Evolutionary conservation across 2,329 filamentous ascomycete genomes (phyloP).

Genomic region (Hymenoscyphus fructigenus): DNA sequence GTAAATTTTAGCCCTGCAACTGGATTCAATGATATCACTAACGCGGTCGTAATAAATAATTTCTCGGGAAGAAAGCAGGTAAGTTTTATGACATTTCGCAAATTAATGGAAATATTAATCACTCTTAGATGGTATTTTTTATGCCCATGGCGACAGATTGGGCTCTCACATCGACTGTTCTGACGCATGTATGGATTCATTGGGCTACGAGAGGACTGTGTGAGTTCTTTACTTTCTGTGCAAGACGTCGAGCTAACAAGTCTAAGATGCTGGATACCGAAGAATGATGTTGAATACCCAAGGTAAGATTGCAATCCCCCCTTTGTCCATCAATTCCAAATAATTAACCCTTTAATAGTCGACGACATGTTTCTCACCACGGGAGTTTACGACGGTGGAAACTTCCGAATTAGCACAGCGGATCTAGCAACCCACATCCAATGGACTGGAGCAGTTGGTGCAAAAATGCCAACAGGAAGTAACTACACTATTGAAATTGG

Average conservation of each 20-base stretch:
- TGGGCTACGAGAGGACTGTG: constrained; percentile 26
- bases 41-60: constrained; percentile 59
- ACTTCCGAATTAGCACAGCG: constrained; percentile 47
- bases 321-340: neutral
- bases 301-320: constrained; percentile 5
- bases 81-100: constrained; percentile 31
- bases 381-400: constrained; percentile 43
- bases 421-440: constrained; percentile 46
- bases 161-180: constrained; percentile 34
- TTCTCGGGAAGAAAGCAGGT: constrained; percentile 55
- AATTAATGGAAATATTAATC: neutral
- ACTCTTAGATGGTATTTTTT: constrained; percentile 56
- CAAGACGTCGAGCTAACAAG: constrained; percentile 1
- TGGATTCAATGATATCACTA: constrained; percentile 40
- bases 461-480: constrained; percentile 48
- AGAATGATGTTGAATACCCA: constrained; percentile 24
- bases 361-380: constrained; percentile 59
- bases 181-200: constrained; percentile 26
- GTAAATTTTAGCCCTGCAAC: constrained; percentile 51
- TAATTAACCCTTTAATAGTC: constrained; percentile 35
- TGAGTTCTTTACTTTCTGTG: neutral
- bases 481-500: constrained; percentile 52
- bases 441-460: constrained; percentile 43
- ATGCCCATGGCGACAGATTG: constrained; percentile 46
- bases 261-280: constrained; percentile 21